Conservation (phyloP, 257 asterid genomes). For the Rauvolfia tetraphylla region DNA sequence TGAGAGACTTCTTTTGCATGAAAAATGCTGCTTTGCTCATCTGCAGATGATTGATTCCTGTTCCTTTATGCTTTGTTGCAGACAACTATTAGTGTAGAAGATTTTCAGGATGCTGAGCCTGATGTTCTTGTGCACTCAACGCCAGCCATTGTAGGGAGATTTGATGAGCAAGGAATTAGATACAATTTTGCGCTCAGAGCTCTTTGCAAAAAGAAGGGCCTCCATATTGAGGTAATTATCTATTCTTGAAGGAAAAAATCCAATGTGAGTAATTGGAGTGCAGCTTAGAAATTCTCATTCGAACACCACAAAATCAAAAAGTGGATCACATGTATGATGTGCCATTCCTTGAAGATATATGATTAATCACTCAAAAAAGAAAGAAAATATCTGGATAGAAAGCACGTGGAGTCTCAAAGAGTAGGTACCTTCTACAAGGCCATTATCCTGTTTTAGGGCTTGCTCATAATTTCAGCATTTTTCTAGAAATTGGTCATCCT, state of each 20-base stretch:
- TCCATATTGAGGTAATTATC: slow-evolving; percentile 56
- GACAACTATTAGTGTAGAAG: slow-evolving; percentile 54
- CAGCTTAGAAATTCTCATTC: not conserved
- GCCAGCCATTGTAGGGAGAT: slow-evolving; percentile 50
- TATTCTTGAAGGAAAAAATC: not conserved
- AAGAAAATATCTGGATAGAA: not conserved
- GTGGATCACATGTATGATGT: not conserved
- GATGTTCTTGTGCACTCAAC: slow-evolving; percentile 68
- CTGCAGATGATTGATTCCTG: not conserved
- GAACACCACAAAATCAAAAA: not conserved
- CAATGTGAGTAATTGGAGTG: not conserved
- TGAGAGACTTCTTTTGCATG: not conserved
- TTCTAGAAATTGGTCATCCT: too few species aligned
- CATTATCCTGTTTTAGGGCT: not conserved
- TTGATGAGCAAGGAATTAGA: slow-evolving; percentile 37
- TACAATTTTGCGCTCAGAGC: slow-evolving; percentile 60
- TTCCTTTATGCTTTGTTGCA: slow-evolving; percentile 29
- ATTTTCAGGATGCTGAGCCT: slow-evolving; percentile 75
- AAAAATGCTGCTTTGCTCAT: not conserved
- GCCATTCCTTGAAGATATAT: not conserved
- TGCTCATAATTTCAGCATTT: not conserved
- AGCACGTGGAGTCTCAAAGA: not conserved
- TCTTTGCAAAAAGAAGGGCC: slow-evolving; percentile 78
- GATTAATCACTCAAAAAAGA: too few species aligned
- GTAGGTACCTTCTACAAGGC: not conserved